phyloP scores from a whole-genome alignment of 1,284 basidiomycete genomes.

The Stygiomarasmius scandens region DNA sequence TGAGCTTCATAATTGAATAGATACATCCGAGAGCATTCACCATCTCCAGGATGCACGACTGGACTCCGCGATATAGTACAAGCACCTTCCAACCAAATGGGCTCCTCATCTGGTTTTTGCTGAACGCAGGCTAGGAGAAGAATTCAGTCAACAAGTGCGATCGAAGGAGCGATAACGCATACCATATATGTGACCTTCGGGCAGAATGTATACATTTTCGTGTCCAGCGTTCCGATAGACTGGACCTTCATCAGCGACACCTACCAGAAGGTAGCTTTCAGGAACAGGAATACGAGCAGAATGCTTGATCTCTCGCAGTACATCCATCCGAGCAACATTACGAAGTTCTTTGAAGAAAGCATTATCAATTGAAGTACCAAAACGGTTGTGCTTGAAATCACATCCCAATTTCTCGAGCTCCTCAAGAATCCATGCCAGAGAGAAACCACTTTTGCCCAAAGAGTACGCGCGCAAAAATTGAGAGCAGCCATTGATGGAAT shows the following conservation, averaged over 20 bases:
- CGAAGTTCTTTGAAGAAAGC: slow-evolving; percentile 62
- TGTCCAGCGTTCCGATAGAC: slow-evolving; percentile 52
- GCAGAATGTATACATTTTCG: slow-evolving; percentile 55
- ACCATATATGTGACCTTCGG: slow-evolving; percentile 66
- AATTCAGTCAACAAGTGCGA: slow-evolving; percentile 18
- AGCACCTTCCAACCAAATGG: slow-evolving; percentile 54
- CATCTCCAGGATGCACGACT: slow-evolving; percentile 72
- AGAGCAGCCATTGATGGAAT: slow-evolving; percentile 50
- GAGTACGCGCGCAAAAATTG: slow-evolving; percentile 49
- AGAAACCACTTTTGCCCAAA: slow-evolving; percentile 53
- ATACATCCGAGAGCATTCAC: slow-evolving; percentile 36
- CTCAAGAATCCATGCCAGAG: slow-evolving; percentile 51
- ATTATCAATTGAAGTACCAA: slow-evolving; percentile 45
- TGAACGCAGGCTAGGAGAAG: slow-evolving; percentile 55
- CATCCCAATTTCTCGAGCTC: slow-evolving; percentile 47
- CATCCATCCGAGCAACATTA: slow-evolving; percentile 58
- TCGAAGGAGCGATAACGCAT: slow-evolving; percentile 3
- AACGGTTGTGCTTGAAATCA: slow-evolving; percentile 45
- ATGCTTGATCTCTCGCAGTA: slow-evolving; percentile 73
- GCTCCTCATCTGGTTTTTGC: slow-evolving; percentile 43
- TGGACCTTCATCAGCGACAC: slow-evolving; percentile 78
- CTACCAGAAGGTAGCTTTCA: slow-evolving; percentile 67
- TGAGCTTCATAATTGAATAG: slow-evolving; percentile 4
- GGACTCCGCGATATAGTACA: slow-evolving; percentile 70
- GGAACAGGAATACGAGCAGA: slow-evolving; percentile 72